Percentiles rank a stretch among this genome's conserved stretches.
These are phyloP conservation scores for Plectosphaerella sp. DNA, from an alignment of 2,329 filamentous ascomycete species.

Conservation along the genomic window DNA sequence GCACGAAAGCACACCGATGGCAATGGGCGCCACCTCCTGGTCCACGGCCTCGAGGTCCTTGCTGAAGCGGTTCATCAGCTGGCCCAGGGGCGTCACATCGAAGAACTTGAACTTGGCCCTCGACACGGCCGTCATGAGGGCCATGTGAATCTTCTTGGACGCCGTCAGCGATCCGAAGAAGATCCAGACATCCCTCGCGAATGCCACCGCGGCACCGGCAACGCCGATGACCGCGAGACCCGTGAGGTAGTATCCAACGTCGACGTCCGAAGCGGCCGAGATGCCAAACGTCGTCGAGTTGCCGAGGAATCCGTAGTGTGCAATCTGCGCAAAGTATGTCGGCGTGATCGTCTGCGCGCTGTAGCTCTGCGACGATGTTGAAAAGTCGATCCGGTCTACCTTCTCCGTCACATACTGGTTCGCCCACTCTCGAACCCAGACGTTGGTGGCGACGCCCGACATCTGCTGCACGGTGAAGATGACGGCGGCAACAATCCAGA, in stretches of 20 bases:
- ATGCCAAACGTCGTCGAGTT: conserved; percentile 25
- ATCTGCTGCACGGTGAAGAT: conserved; percentile 83
- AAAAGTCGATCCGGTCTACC: conserved; percentile 26
- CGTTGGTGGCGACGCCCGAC: conserved; percentile 78
- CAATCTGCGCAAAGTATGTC: conserved; percentile 34
- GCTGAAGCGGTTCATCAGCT: conserved; percentile 97
- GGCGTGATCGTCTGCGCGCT: conserved; percentile 27
- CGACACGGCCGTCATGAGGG: conserved; percentile 72
- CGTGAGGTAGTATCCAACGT: conserved; percentile 77
- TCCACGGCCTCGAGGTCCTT: conserved; percentile 95
- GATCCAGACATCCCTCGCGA: conserved; percentile 79
- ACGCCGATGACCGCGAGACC: conserved; percentile 79
- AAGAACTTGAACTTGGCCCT: conserved; percentile 97
- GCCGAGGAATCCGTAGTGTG: conserved; percentile 28
- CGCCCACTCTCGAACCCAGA: conserved; percentile 95
- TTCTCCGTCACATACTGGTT: conserved; percentile 70
- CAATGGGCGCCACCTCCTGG: conserved; percentile 90
- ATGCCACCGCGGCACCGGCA: conserved; percentile 73
- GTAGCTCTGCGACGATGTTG: conserved; percentile 28
- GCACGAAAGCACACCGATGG: conserved; percentile 69
- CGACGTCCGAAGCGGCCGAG: conserved; percentile 51
- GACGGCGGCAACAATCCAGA: conserved; percentile 73
- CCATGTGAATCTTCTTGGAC: conserved; percentile 77
- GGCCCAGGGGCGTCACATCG: conserved; percentile 89
- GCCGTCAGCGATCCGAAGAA: conserved; percentile 90